Evolutionary conservation across 441 rosid genomes (phyloP).

Genomic region (Erysimum cheiri): DNA sequence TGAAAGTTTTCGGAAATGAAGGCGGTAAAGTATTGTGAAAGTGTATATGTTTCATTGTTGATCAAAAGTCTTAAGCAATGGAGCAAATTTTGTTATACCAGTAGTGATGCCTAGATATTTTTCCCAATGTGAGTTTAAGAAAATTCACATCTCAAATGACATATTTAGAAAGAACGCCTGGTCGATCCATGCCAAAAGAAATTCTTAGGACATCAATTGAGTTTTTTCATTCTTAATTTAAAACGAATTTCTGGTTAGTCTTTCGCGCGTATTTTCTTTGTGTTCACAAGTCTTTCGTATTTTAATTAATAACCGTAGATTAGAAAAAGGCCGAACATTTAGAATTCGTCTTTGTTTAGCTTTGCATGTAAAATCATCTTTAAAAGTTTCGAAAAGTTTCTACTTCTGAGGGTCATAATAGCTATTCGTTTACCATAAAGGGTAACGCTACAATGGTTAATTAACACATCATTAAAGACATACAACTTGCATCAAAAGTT

Average conservation of each 20-base stretch:
- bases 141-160: neutral
- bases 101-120: neutral
- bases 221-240: neutral
- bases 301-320: neutral
- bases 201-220: neutral
- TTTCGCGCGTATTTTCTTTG: neutral
- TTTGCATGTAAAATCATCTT: slow-evolving; percentile 25
- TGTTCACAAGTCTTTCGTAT: neutral
- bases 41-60: neutral
- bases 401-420: slow-evolving; percentile 19
- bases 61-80: neutral
- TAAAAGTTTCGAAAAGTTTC: slow-evolving; percentile 24
- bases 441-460: slow-evolving; percentile 22
- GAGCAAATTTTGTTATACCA: neutral
- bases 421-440: slow-evolving; percentile 39
- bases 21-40: neutral
- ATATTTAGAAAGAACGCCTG: neutral
- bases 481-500: slow-evolving; percentile 31
- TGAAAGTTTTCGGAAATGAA: neutral
- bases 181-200: neutral
- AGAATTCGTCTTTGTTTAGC: slow-evolving; percentile 12
- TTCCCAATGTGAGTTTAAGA: neutral
- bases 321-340: slow-evolving; percentile 5
- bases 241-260: neutral
- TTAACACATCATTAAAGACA: neutral